Conservation (phyloP, 345 rosid species). For the Clarkia xantiana region DNA sequence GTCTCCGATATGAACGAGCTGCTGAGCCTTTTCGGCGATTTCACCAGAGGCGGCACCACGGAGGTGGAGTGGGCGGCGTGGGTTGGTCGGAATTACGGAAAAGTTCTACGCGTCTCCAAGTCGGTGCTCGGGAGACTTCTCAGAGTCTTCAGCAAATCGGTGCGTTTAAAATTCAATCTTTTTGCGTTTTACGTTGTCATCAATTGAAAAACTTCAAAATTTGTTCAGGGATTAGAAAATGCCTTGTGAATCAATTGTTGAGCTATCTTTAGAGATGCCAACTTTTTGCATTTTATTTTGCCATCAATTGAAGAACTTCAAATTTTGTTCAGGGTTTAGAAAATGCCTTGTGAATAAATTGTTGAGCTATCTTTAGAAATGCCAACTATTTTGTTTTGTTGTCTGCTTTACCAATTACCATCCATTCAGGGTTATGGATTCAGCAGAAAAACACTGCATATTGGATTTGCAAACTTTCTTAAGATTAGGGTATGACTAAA, state of each 20-base stretch:
- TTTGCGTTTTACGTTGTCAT: background rate
- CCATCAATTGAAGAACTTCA: no score
- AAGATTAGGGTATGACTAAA: no score
- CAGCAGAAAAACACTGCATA: no score
- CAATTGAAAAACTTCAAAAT: no score
- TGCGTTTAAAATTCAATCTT: background rate
- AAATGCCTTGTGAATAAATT: background rate
- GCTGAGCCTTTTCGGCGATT: constrained; percentile 13
- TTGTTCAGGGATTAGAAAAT: background rate
- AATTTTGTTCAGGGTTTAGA: background rate
- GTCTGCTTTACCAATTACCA: no score
- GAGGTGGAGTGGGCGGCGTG: constrained; percentile 36
- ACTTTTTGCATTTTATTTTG: no score
- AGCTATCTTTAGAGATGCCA: no score
- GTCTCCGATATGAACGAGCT: no score
- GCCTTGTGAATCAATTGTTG: background rate
- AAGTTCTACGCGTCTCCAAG: constrained; percentile 32
- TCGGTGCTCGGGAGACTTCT: constrained; percentile 34
- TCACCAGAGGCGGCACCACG: constrained; percentile 25
- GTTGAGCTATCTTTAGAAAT: no score
- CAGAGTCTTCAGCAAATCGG: constrained; percentile 30
- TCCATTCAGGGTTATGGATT: no score
- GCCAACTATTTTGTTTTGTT: no score
- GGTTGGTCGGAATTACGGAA: constrained; percentile 34
- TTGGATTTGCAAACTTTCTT: no score